Base-by-base conservation (phyloP, 306 rosid species). In the Spatholobus suberectus region DNA sequence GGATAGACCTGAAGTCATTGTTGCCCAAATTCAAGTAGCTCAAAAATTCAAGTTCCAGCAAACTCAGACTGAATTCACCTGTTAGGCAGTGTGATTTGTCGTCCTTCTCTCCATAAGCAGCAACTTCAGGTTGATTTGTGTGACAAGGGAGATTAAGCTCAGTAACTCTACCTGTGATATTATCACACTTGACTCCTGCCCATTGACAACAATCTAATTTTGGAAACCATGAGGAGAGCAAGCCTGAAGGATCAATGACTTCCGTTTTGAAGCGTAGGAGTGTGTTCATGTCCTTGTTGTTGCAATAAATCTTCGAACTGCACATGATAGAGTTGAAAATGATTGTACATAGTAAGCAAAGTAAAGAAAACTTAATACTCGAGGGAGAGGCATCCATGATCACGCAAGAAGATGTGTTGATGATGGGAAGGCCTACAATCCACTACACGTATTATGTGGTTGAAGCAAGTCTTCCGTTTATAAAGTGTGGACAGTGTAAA, bases 31-130 rank as follows among this genome's bases (percentile, higher is more conserved):
- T 13, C 69, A 88, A 40, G 5, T 20, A 5, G 10, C 23, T 65
- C 15, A 78, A 14, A 49, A 35, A 78, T 40, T 67, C 41, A 67
- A 78, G 55, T 23, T 78, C 67, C 14, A 78, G 6, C 38, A 78
- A 70, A 79, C 47, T n/a, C 0, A 55, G 4, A 18, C 23, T n/a
- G 49, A 80, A 0, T 18, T 29, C 26, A 57, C 72, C 49, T 80
- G 72, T 8, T 6, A 80, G 61, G n/a, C 71, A 80, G 4, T 41
- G 13, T 14, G 62, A 57, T 70, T 41, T 80, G 35, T 70, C 34
- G 0, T 10, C 49, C 2, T 7, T 10, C 1, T 34, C 43, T 12
- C 8, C 1, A 1, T 1, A 54, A 8, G 4, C 17, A 58, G 0
- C 27, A 44, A 24, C 11, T 0, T 40, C 7, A 0, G n/a, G 34